Evolutionary conservation across 352 stramenopile species (phyloP).

Genomic region (Phytophthora hybrid): DNA sequence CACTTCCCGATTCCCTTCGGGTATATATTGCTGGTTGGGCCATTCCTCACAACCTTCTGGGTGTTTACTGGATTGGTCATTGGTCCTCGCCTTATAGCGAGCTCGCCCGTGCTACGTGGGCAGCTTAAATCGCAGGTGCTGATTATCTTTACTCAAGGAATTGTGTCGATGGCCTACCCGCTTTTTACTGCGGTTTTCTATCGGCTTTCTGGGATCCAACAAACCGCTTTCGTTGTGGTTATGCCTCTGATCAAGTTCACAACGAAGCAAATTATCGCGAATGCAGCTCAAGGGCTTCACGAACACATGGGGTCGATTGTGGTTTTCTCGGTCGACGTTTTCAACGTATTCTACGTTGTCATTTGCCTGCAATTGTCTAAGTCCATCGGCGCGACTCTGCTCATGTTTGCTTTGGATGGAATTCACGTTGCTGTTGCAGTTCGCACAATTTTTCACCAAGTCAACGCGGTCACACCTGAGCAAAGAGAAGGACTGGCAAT

Average conservation of each 20-base stretch:
- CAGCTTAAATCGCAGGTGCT: constrained; percentile 17
- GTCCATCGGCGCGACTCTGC: constrained; percentile 9
- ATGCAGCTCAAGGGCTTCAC: constrained; percentile 16
- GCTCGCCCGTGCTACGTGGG: constrained; percentile 8
- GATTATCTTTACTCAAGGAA: constrained; percentile 25
- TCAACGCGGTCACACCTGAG: neutral
- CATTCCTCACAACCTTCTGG: constrained; percentile 19
- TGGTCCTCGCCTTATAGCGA: neutral
- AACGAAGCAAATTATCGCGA: constrained; percentile 31
- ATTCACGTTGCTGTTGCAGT: constrained; percentile 22
- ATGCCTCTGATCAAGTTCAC: constrained; percentile 27
- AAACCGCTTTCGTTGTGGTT: constrained; percentile 18
- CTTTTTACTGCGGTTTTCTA: constrained; percentile 28
- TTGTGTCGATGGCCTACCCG: constrained; percentile 28
- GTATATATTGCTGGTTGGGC: constrained; percentile 11
- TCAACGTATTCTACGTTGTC: constrained; percentile 39
- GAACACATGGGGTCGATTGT: constrained; percentile 35
- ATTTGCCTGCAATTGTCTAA: constrained; percentile 38
- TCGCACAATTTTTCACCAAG: constrained; percentile 14
- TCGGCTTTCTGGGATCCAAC: constrained; percentile 3
- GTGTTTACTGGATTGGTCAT: constrained; percentile 15
- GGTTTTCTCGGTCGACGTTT: constrained; percentile 43
- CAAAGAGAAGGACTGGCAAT: neutral
- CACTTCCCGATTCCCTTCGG: constrained; percentile 39
- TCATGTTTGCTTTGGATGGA: constrained; percentile 20